These are phyloP conservation scores for Magnolia changhungtana DNA, from an alignment of 164 flowering plant genomes.

Conservation along the genomic window DNA sequence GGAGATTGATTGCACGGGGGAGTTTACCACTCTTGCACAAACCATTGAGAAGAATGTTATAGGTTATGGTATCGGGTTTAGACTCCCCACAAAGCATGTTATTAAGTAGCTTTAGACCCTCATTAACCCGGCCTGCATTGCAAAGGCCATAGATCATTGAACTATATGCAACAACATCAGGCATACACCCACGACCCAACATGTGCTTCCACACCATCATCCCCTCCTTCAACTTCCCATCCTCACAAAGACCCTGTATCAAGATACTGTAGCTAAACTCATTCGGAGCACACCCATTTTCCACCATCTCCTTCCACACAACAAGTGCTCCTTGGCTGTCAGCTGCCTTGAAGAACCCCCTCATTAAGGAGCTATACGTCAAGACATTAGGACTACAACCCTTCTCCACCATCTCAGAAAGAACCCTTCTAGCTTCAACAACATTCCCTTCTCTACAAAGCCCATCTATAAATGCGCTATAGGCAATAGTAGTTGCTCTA, in stretches of 20 bases:
- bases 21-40: constrained; percentile 54
- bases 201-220: constrained; percentile 68
- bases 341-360: constrained; percentile 58
- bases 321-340: constrained; percentile 50
- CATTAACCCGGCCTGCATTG: constrained; percentile 54
- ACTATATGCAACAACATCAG: constrained; percentile 76
- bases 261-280: constrained; percentile 69
- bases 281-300: constrained; percentile 34
- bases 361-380: constrained; percentile 77
- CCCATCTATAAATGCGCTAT: constrained; percentile 76
- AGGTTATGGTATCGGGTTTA: constrained; percentile 77
- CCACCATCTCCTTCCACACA: constrained; percentile 68
- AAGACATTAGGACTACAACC: constrained; percentile 65
- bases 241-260: constrained; percentile 64
- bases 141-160: constrained; percentile 84
- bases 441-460: constrained; percentile 56
- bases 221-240: constrained; percentile 66
- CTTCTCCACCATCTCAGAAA: constrained; percentile 48
- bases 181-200: constrained; percentile 56
- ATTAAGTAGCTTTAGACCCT: constrained; percentile 59
- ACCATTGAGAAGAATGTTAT: constrained; percentile 62
- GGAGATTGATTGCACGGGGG: constrained; percentile 58
- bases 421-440: constrained; percentile 46
- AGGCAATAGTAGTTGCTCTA: constrained; percentile 60
- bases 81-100: constrained; percentile 67